Conservation (phyloP, 2,329 filamentous ascomycete species). For the Neoarthrinium moseri region DNA sequence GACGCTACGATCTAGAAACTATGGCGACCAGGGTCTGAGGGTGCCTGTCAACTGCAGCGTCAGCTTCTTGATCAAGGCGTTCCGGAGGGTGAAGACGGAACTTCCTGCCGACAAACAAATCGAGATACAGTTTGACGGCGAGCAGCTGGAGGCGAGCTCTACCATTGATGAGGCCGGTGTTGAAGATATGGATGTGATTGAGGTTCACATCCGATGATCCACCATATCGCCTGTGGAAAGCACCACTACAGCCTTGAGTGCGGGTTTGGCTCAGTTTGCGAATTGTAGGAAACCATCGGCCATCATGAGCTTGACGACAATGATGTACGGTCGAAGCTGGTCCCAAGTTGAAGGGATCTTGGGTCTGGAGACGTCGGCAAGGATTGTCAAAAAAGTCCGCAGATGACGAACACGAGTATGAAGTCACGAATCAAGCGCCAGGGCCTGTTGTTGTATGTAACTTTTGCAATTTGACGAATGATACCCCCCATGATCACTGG, state of each 20-base stretch:
- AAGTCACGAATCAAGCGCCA: no score
- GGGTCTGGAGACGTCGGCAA: no score
- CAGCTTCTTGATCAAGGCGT: slow-evolving; percentile 60
- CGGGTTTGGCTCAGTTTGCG: no score
- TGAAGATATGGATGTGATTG: slow-evolving; percentile 71
- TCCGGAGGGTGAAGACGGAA: slow-evolving; percentile 48
- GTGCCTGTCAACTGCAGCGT: slow-evolving; percentile 57
- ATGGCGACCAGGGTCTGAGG: slow-evolving; percentile 49
- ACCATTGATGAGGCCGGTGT: slow-evolving; percentile 69
- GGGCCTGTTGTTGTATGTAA: no score
- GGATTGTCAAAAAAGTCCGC: no score
- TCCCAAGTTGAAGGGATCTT: not conserved
- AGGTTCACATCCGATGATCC: slow-evolving; percentile 63
- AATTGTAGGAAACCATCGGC: not conserved
- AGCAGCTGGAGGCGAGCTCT: slow-evolving; percentile 59
- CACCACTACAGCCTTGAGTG: no score
- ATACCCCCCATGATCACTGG: no score
- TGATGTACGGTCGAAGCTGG: not conserved
- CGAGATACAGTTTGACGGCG: slow-evolving; percentile 73
- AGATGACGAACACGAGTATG: no score
- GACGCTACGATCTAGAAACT: slow-evolving; percentile 51
- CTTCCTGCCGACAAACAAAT: slow-evolving; percentile 54
- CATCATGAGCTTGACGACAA: not conserved
- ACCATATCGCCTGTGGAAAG: no score
- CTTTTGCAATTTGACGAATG: not conserved